Evolutionary conservation across 116 monocot genomes (phyloP), one percentile per base, ranked within the genome.

Genomic region (Cymodocea nodosa): DNA sequence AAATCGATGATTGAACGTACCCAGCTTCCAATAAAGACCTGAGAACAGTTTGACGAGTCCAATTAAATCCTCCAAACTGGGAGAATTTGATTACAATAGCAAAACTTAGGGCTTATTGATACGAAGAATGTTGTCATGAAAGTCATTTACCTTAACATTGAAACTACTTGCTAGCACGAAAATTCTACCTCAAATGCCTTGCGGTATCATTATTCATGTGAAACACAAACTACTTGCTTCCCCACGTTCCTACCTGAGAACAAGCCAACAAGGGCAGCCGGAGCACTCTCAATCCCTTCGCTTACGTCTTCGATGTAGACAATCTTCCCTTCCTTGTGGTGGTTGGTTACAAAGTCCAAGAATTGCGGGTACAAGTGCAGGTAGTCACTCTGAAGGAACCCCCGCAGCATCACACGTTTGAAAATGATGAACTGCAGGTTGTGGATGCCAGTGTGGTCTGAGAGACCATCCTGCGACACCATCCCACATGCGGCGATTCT

Each of bases 241-340:
- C 94, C 94, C 1, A 85, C 74, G 73, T 94, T 94, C 48, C 72
- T 66, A 8, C 94, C 89, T 6, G 66, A 55, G 68, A 94, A 89
- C 8, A 89, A 62, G 12, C 89, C 94, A 6, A 76, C 80, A 23
- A 94, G 68, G 0, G 94, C 84, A 4, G 73, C 69, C 5, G 89
- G 80, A 48, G 74, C 89, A 49, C 24, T 86, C 80, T 94, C 89
- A 19, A 89, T 66, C 15, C 94, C 94, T 10, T 86, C 71, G 4
- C 22, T 63, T 44, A 84, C 74, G 52, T 94, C 86, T 34, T 94
- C 94, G 3, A 86, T 49, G 62, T 86, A 86, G 1, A 64, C 64
- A 23, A 94, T 79, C 64, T 80, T 89, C 37, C 84, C 84, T 68
- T 84, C 63, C 64, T 71, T 83, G 71, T 76, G 75, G 44, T 73